These are phyloP conservation scores for Thalassiosira mediterranea DNA, from an alignment of 352 stramenopile species.

Conservation along the genomic window DNA sequence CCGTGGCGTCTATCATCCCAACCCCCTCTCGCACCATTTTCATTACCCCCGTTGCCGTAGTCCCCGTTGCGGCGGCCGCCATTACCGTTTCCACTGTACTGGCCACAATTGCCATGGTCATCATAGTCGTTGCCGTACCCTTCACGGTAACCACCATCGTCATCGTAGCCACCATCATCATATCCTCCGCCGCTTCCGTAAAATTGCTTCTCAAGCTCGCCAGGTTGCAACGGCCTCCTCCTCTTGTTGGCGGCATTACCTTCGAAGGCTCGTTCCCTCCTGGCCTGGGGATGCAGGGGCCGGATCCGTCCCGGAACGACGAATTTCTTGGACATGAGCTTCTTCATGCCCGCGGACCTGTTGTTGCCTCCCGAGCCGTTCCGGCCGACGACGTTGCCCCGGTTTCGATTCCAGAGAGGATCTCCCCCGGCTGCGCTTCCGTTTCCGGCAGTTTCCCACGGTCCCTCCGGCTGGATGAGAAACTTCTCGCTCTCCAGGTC, in stretches of 20 bases:
- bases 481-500: conserved; percentile 74
- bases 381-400: neutral
- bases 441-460: conserved; percentile 39
- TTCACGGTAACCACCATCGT: neutral
- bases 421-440: neutral
- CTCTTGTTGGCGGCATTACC: conserved; percentile 6
- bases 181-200: conserved; percentile 29
- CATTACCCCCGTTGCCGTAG: neutral
- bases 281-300: conserved; percentile 40
- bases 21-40: neutral
- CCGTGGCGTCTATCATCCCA: neutral
- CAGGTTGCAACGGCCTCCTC: conserved; percentile 68
- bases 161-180: neutral
- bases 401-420: conserved; percentile 18
- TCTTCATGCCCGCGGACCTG: conserved; percentile 57
- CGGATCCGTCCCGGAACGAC: conserved; percentile 46
- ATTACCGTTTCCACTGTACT: neutral
- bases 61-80: too few relatives aligned
- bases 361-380: neutral
- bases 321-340: conserved; percentile 68
- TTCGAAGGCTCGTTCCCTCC: conserved; percentile 5
- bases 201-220: conserved; percentile 64
- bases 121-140: neutral
- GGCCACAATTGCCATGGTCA: neutral
- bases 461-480: conserved; percentile 72